A percentile compares a stretch with the other conserved stretches of the same genome.
Conservation (phyloP, 768 basidiomycete species). For the Rhizopogon vulgaris region DNA sequence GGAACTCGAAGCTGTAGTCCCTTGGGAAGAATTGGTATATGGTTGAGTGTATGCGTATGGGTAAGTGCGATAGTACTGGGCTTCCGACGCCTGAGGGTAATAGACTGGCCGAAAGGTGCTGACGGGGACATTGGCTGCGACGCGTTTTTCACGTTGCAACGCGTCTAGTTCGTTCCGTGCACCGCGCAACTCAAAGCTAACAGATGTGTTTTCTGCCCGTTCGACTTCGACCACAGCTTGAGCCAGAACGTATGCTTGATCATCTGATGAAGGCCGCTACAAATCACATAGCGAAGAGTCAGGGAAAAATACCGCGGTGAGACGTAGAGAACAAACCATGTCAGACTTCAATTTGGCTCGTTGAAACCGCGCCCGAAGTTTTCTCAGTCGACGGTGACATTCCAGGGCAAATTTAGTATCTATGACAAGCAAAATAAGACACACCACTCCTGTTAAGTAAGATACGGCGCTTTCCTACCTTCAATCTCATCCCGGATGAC, state of each 20-base stretch:
- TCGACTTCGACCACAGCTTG: conserved; percentile 63
- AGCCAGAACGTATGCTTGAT: conserved; percentile 58
- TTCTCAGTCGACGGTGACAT: conserved; percentile 52
- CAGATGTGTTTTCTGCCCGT: conserved; percentile 49
- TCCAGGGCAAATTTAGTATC: conserved; percentile 68
- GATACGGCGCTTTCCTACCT: conserved; percentile 30
- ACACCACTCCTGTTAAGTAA: not conserved
- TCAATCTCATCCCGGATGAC: conserved; percentile 45
- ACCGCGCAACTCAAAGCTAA: conserved; percentile 55
- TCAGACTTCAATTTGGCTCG: conserved; percentile 47
- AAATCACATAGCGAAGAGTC: conserved; percentile 4
- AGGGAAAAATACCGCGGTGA: not conserved
- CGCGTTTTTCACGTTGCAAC: conserved; percentile 62
- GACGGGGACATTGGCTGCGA: conserved; percentile 27
- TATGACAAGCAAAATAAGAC: conserved; percentile 23
- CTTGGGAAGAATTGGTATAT: conserved; percentile 29
- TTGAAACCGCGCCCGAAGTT: conserved; percentile 53
- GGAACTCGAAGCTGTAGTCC: conserved; percentile 13
- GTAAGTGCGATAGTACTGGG: conserved; percentile 60
- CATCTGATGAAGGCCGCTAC: conserved; percentile 56
- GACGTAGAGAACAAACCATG: conserved; percentile 37
- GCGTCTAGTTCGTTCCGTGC: conserved; percentile 62
- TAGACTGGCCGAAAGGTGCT: conserved; percentile 35
- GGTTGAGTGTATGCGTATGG: conserved; percentile 61
- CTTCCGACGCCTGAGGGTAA: conserved; percentile 30